Evolutionary conservation across 352 stramenopile genomes (phyloP).

Genomic region (Globisporangium emineosum): DNA sequence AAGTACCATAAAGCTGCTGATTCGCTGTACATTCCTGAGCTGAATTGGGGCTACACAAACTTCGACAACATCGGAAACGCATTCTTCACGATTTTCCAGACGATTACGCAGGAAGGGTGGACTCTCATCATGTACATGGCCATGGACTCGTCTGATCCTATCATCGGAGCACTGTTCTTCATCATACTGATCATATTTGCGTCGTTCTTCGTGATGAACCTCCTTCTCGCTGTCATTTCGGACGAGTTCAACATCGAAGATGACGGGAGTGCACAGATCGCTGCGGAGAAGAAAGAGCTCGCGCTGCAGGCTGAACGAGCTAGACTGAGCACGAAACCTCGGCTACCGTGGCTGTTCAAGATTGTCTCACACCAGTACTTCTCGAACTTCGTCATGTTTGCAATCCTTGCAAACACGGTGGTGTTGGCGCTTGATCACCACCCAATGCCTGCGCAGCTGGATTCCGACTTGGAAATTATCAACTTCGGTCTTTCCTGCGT

Average conservation of each 20-base stretch:
- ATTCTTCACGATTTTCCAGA: slow-evolving; percentile 93
- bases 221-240: slow-evolving; percentile 90
- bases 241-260: slow-evolving; percentile 87
- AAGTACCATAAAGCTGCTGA: slow-evolving; percentile 38
- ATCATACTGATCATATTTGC: slow-evolving; percentile 89
- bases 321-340: slow-evolving; percentile 25
- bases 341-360: slow-evolving; percentile 40
- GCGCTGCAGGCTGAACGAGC: slow-evolving; percentile 28
- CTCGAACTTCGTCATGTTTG: slow-evolving; percentile 55
- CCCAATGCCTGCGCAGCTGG: slow-evolving; percentile 51
- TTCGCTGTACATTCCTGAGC: slow-evolving; percentile 41
- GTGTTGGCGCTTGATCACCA: slow-evolving; percentile 84
- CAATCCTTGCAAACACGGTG: slow-evolving; percentile 84
- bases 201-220: slow-evolving; percentile 93
- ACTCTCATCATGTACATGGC: slow-evolving; percentile 91
- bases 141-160: slow-evolving; percentile 50
- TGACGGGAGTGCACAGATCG: slow-evolving; percentile 19
- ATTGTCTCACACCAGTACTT: slow-evolving; percentile 66
- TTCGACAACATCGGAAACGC: slow-evolving; percentile 91
- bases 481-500: slow-evolving; percentile 80
- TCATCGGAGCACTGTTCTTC: slow-evolving; percentile 84
- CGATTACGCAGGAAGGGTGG: slow-evolving; percentile 94
- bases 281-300: slow-evolving; percentile 35
- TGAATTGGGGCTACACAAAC: slow-evolving; percentile 91
- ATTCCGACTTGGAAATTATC: slow-evolving; percentile 61